Evolutionary conservation across 768 basidiomycete genomes (phyloP).

Genomic region (Pisolithus albus): DNA sequence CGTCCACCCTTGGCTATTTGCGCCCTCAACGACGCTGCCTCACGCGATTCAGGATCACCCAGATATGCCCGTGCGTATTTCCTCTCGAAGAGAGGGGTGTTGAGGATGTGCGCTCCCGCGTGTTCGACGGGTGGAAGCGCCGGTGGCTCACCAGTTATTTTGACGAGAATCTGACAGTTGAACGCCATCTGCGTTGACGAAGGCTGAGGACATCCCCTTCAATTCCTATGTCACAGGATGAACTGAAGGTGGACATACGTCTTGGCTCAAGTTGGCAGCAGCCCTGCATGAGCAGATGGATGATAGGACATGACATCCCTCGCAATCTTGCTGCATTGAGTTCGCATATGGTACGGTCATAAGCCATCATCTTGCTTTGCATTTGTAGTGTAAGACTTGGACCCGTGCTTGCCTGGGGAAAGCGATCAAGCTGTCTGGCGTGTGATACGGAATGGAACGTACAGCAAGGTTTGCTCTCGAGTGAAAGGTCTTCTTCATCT

Average conservation of each 20-base stretch:
- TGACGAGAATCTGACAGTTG: slow-evolving; percentile 66
- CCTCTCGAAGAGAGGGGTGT: slow-evolving; percentile 72
- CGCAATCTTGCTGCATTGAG: slow-evolving; percentile 70
- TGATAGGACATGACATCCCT: slow-evolving; percentile 67
- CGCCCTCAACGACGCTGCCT: slow-evolving; percentile 55
- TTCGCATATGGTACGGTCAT: slow-evolving; percentile 74
- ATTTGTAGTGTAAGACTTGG: slow-evolving; percentile 66
- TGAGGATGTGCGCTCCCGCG: slow-evolving; percentile 75
- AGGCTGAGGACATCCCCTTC: slow-evolving; percentile 27
- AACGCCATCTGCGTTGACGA: slow-evolving; percentile 56
- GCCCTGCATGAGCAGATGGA: slow-evolving; percentile 70
- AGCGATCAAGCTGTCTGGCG: slow-evolving; percentile 3
- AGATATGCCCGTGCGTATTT: slow-evolving; percentile 79
- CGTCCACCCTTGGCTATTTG: slow-evolving; percentile 75
- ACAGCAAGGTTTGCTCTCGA: slow-evolving; percentile 51
- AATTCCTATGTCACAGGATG: background rate
- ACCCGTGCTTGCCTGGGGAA: slow-evolving; percentile 34
- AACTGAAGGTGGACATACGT: slow-evolving; percentile 33
- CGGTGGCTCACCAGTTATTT: slow-evolving; percentile 73
- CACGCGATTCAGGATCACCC: slow-evolving; percentile 54
- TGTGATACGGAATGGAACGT: slow-evolving; percentile 16
- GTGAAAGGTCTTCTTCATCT: slow-evolving; percentile 57
- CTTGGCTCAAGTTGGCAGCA: slow-evolving; percentile 49
- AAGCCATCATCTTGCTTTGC: slow-evolving; percentile 95
- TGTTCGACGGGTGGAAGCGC: slow-evolving; percentile 71